Conservation (phyloP, 306 rosid genomes). For the Acmispon strigosus region DNA sequence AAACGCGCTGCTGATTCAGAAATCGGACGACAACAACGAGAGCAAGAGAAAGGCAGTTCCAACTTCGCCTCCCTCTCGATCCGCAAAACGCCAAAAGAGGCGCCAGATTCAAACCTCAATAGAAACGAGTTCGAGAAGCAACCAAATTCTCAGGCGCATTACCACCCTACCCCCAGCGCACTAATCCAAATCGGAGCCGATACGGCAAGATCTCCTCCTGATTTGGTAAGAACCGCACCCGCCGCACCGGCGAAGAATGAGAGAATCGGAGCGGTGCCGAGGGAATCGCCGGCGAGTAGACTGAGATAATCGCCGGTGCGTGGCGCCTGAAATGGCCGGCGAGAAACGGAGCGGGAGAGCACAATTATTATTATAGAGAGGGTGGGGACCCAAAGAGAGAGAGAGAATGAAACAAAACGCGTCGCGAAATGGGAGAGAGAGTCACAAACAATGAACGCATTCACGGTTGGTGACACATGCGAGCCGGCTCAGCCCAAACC, state of each 20-base stretch:
- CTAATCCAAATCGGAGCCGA: conserved; percentile 8
- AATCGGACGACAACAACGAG: background rate
- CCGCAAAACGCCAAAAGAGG: background rate
- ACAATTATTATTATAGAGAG: background rate
- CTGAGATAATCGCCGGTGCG: conserved; percentile 11
- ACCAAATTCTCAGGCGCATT: conserved; percentile 7
- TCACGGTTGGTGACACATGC: conserved; percentile 23
- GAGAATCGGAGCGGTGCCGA: background rate
- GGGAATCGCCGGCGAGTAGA: background rate
- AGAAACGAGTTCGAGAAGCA: background rate
- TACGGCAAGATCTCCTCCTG: conserved; percentile 3
- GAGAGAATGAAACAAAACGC: background rate
- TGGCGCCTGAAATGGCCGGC: conserved; percentile 9
- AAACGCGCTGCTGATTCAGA: background rate
- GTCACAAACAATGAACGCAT: background rate
- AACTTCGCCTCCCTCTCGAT: background rate
- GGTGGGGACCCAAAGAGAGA: background rate
- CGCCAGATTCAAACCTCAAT: background rate
- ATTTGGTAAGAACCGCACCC: background rate
- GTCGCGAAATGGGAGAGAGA: conserved; percentile 7
- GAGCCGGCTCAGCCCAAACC: conserved; percentile 12
- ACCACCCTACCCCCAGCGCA: background rate
- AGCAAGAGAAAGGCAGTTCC: background rate
- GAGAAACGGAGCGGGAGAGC: conserved; percentile 5
- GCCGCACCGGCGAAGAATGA: background rate